Evolutionary conservation across 2,329 filamentous ascomycete species (phyloP), one percentile per base, ranked within the genome.

Genomic region (Talaromyces sp.): DNA sequence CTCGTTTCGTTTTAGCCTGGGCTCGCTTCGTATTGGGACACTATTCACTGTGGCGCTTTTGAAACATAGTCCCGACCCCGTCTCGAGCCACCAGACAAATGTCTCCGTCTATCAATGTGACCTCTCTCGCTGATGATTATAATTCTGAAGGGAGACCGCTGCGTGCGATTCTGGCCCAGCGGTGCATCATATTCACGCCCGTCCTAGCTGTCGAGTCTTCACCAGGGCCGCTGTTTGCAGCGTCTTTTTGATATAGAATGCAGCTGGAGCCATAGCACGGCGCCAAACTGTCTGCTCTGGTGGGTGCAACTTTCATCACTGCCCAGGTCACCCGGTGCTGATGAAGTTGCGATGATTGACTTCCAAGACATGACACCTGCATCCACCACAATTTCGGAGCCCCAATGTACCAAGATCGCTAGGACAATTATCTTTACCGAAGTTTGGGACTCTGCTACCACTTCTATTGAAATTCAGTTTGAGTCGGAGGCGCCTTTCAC

Each of bases 341-440:
- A 61, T 54, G 61, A 43, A 54, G 54, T 61, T 62, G 63, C 62
- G 59, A 65, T 64, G 65, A 60, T 57, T 62, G 31, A 50, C 51
- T 53, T 46, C 14, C 19, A 14, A 54, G 52, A 46, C 52, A 61
- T 61, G 59, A 56, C 56, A 58, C 41, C 43, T 58, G 58, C 56
- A 50, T 61, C 62, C 48, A 64, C 61, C 27, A 65, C 55, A 26
- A 32, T 59, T 54, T 65, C 66, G 43, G 66, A 67, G 41, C 62
- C 65, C 51, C 63, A 65, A 64, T 70, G 67, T 58, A 68, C 66
- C 43, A 68, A 67, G 58, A 57, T 68, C 35, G 63, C 61, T 52
- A 65, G 64, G 32, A 62, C 57, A 24, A 21, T 57, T 43, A 56
- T 63, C 31, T 65, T 67, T n/a, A 60, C 61, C 50, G 43, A 29